Conservation (phyloP, 306 rosid species). For the Carpinus fangiana region DNA sequence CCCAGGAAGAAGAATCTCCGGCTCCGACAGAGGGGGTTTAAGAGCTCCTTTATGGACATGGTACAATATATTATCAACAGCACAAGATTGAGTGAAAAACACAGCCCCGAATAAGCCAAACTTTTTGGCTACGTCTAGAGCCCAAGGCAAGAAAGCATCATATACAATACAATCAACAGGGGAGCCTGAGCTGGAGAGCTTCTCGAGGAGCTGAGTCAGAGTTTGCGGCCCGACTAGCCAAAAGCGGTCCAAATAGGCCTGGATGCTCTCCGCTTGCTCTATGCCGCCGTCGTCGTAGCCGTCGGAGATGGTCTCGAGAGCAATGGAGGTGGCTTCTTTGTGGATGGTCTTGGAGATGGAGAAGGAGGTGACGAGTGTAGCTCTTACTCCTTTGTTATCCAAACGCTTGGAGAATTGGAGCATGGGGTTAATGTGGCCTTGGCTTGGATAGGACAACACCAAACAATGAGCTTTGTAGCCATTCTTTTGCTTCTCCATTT, state of each 20-base stretch:
- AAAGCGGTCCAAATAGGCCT: conserved; percentile 34
- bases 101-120: conserved; percentile 42
- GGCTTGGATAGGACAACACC: conserved; percentile 58
- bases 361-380: conserved; percentile 48
- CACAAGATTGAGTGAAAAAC: conserved; percentile 56
- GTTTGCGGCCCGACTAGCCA: conserved; percentile 43
- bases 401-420: conserved; percentile 47
- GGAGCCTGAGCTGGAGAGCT: conserved; percentile 21
- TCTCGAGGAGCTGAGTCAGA: conserved; percentile 43
- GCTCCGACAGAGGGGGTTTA: conserved; percentile 30
- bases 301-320: conserved; percentile 59
- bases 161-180: conserved; percentile 48
- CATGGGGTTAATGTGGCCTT: conserved; percentile 63
- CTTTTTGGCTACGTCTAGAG: conserved; percentile 49
- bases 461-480: conserved; percentile 29
- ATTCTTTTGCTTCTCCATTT: not conserved
- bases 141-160: conserved; percentile 53
- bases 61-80: conserved; percentile 40
- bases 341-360: conserved; percentile 50
- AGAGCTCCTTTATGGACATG: conserved; percentile 36
- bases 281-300: conserved; percentile 65
- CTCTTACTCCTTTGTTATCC: conserved; percentile 33
- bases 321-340: conserved; percentile 23
- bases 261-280: conserved; percentile 25
- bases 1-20: conserved; percentile 38